phyloP scores from a whole-genome alignment of 139 green algal species.

The Nannochloris sp. region DNA sequence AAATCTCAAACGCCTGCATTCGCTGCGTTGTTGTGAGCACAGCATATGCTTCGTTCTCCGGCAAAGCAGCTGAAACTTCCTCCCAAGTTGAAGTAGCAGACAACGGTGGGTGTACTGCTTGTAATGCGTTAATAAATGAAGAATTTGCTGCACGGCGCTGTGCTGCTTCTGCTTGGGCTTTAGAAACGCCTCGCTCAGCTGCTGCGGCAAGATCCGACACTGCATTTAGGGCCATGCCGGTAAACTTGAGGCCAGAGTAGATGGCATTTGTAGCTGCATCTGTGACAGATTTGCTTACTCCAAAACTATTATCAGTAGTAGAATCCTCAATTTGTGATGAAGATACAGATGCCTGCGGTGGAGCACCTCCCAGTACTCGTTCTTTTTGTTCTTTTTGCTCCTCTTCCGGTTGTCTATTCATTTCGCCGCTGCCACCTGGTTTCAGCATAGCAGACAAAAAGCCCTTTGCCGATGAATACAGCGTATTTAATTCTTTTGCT shows the following conservation, averaged over 20 bases:
- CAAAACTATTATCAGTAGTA: background rate
- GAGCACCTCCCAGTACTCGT: background rate
- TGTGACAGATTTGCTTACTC: slow-evolving; percentile 4
- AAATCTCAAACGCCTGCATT: slow-evolving; percentile 35
- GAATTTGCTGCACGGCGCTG: background rate
- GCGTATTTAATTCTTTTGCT: slow-evolving; percentile 3
- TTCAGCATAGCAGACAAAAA: background rate
- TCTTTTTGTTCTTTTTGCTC: background rate
- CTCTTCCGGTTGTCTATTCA: background rate
- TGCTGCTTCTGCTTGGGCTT: background rate
- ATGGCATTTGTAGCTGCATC: slow-evolving; percentile 7
- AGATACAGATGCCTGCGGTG: background rate
- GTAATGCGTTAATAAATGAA: slow-evolving; percentile 38
- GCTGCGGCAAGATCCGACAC: slow-evolving; percentile 19
- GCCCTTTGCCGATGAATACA: slow-evolving; percentile 5
- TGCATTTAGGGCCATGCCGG: slow-evolving; percentile 22
- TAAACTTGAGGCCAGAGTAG: slow-evolving; percentile 24
- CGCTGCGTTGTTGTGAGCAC: slow-evolving; percentile 8
- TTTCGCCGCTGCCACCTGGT: background rate
- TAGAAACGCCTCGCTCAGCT: slow-evolving; percentile 10
- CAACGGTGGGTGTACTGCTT: slow-evolving; percentile 8
- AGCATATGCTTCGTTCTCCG: slow-evolving; percentile 1
- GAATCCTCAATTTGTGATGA: background rate
- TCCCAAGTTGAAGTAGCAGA: slow-evolving; percentile 7
- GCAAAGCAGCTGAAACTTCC: background rate